A percentile compares a stretch with the other conserved stretches of the same genome.
Evolutionary conservation across 1,284 basidiomycete species (phyloP).

Genomic region (Ganoderma multipileum): DNA sequence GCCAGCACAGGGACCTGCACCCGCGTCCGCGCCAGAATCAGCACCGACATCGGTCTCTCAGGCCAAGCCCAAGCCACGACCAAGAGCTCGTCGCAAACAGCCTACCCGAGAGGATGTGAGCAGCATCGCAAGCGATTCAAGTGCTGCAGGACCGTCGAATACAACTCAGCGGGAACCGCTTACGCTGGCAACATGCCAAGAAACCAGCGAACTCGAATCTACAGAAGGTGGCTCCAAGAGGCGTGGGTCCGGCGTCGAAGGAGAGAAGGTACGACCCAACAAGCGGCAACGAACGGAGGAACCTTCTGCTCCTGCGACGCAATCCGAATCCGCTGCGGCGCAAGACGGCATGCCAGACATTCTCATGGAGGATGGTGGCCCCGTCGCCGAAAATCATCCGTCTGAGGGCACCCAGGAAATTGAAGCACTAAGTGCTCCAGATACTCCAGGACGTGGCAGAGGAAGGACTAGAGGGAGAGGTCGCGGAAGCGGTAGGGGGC

Average conservation of each 20-base stretch:
- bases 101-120: background rate
- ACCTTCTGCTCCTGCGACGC: background rate
- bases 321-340: background rate
- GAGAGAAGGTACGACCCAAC: conserved; percentile 4
- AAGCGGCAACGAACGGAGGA: conserved; percentile 11
- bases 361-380: background rate
- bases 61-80: conserved; percentile 28
- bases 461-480: conserved; percentile 7
- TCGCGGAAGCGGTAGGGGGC: conserved; percentile 12
- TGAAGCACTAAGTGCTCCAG: background rate
- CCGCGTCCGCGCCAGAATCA: background rate
- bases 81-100: conserved; percentile 20
- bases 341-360: background rate
- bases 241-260: background rate
- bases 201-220: background rate
- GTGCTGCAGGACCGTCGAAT: background rate
- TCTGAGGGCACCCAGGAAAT: background rate
- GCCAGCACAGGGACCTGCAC: background rate
- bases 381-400: background rate
- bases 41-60: background rate
- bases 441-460: conserved; percentile 4
- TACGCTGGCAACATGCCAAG: background rate
- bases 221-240: background rate
- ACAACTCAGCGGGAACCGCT: background rate
- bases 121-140: background rate